These are phyloP conservation scores for Debaryomycetaceae sp. DNA, from an alignment of 1,139 yeast genomes.

Conservation along the genomic window DNA sequence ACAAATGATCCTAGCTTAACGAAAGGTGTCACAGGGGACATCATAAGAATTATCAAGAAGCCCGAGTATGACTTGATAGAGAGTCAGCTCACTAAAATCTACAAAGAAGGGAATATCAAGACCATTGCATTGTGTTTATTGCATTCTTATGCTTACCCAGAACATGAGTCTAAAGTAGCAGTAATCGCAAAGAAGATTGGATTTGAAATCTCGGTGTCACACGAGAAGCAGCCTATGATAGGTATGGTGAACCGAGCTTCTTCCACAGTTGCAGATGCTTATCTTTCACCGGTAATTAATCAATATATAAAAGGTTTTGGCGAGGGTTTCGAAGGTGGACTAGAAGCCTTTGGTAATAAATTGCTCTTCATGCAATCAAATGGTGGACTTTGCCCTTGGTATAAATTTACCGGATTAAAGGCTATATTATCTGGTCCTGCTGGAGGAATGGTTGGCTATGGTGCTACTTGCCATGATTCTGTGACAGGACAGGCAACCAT, in stretches of 20 bases:
- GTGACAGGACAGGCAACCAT: conserved; percentile 32
- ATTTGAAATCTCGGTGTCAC: conserved; percentile 38
- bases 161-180: conserved; percentile 36
- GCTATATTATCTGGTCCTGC: conserved; percentile 51
- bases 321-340: conserved; percentile 43
- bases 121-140: conserved; percentile 38
- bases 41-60: conserved; percentile 24
- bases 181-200: conserved; percentile 35
- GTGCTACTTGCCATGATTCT: conserved; percentile 39
- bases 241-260: conserved; percentile 43
- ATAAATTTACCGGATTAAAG: conserved; percentile 44
- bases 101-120: conserved; percentile 22
- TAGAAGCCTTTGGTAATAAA: conserved; percentile 40
- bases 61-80: conserved; percentile 29
- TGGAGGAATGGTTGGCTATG: conserved; percentile 51
- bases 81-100: conserved; percentile 22
- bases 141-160: conserved; percentile 40
- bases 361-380: conserved; percentile 47
- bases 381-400: conserved; percentile 50
- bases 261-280: conserved; percentile 46
- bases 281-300: conserved; percentile 36
- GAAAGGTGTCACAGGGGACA: conserved; percentile 36
- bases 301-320: conserved; percentile 36
- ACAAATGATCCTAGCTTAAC: conserved; percentile 21
- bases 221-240: conserved; percentile 42